Evolutionary conservation across 305 asterid genomes (phyloP).

Genomic region (Fraxinus nigra): DNA sequence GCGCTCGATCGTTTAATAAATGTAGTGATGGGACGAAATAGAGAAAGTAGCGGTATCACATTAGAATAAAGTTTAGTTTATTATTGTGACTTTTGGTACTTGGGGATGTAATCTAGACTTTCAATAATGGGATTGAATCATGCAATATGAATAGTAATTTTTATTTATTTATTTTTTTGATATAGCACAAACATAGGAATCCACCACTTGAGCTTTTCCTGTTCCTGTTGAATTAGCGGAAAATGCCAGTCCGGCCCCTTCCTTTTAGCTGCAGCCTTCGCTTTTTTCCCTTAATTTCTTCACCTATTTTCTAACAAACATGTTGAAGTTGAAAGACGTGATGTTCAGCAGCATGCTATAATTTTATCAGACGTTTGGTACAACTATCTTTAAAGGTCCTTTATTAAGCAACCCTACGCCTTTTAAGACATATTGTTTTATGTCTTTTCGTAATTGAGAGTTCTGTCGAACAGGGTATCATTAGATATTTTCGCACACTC

Average conservation of each 20-base stretch:
- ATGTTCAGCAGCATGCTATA: background rate
- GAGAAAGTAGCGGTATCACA: background rate
- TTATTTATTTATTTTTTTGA: background rate
- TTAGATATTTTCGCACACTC: background rate
- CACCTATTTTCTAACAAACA: background rate
- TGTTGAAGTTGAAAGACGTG: background rate
- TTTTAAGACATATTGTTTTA: no score
- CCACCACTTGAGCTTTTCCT: constrained; percentile 10
- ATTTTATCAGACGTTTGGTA: no score
- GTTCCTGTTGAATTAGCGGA: background rate
- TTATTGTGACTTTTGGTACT: no score
- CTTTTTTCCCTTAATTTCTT: no score
- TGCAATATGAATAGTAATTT: background rate
- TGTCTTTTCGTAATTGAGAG: no score
- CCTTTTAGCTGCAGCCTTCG: background rate
- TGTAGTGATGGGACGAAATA: background rate
- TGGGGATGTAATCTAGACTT: background rate
- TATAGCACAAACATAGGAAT: background rate
- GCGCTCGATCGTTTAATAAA: background rate
- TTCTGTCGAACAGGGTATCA: no score
- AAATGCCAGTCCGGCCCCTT: background rate
- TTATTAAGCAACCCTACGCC: background rate
- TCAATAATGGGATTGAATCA: constrained; percentile 17
- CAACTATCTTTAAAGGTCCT: background rate
- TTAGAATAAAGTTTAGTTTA: background rate